A percentile compares a stretch with the other conserved stretches of the same genome.
Conservation (phyloP, 2,329 filamentous ascomycete genomes). For the Alternaria gansuensis region DNA sequence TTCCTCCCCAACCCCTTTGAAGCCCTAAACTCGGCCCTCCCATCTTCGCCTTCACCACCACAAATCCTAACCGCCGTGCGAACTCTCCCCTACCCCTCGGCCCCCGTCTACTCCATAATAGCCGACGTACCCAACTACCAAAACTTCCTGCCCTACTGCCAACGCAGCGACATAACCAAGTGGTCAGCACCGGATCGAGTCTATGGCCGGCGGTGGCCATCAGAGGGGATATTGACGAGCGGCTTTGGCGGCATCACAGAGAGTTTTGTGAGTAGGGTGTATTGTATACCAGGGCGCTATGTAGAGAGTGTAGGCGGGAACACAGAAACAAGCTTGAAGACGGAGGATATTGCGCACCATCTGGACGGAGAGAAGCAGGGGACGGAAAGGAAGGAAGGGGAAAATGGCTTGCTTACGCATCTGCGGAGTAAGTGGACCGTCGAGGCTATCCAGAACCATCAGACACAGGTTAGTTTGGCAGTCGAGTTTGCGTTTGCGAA, state of each 20-base stretch:
- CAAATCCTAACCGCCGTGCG: conserved; percentile 78
- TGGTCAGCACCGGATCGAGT: conserved; percentile 67
- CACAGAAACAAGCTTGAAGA: conserved; percentile 57
- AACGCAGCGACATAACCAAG: conserved; percentile 76
- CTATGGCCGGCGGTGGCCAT: conserved; percentile 68
- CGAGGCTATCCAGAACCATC: conserved; percentile 54
- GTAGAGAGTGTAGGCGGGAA: conserved; percentile 81
- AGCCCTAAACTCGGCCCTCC: conserved; percentile 48
- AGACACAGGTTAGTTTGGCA: conserved; percentile 77
- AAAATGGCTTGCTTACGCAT: conserved; percentile 67
- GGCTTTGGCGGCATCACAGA: conserved; percentile 88
- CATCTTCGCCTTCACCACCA: conserved; percentile 44
- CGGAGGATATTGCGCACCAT: conserved; percentile 55
- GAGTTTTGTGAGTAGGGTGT: conserved; percentile 79
- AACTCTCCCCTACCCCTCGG: conserved; percentile 76
- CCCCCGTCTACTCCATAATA: conserved; percentile 81
- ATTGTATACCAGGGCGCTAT: conserved; percentile 74
- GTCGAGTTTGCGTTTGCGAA: conserved; percentile 88
- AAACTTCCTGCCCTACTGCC: conserved; percentile 91
- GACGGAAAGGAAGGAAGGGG: conserved; percentile 15
- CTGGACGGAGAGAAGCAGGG: conserved; percentile 32
- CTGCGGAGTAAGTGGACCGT: conserved; percentile 76
- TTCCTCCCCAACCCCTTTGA: conserved; percentile 59
- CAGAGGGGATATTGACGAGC: conserved; percentile 79
- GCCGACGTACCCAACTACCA: conserved; percentile 84